phyloP scores from a whole-genome alignment of 1,284 basidiomycete genomes.

The Neonothopanus nambi region DNA sequence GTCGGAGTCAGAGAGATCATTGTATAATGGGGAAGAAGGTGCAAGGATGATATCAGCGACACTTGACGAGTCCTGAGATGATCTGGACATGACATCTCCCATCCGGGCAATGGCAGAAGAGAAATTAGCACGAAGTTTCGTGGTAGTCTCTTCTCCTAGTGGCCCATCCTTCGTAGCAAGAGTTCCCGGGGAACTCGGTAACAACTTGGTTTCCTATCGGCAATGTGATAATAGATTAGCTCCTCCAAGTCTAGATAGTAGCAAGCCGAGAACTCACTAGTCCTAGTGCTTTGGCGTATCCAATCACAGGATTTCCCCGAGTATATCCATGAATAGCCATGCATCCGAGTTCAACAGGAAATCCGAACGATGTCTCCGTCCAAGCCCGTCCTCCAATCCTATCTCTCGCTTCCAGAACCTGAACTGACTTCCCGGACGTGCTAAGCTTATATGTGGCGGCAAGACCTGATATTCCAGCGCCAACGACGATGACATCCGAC shows the following conservation, averaged over 20 bases:
- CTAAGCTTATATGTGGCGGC: slow-evolving; percentile 6
- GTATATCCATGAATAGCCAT: slow-evolving; percentile 14
- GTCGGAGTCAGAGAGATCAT: slow-evolving; percentile 5
- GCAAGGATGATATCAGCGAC: slow-evolving; percentile 8
- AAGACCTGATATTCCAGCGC: slow-evolving; percentile 8
- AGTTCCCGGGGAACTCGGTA: slow-evolving; percentile 5
- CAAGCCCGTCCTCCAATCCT: slow-evolving; percentile 10
- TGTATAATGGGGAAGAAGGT: slow-evolving; percentile 9
- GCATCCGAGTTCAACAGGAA: slow-evolving; percentile 13
- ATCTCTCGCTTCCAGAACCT: slow-evolving; percentile 10
- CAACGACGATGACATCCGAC: slow-evolving; percentile 5
- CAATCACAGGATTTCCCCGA: slow-evolving; percentile 7
- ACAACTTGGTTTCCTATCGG: not conserved
- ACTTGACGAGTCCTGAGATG: slow-evolving; percentile 1
- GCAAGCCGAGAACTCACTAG: slow-evolving; percentile 1
- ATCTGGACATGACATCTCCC: slow-evolving; percentile 1
- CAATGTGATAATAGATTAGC: too few relatives aligned
- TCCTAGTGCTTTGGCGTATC: slow-evolving; percentile 5
- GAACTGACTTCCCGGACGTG: slow-evolving; percentile 6
- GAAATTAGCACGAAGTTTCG: slow-evolving; percentile 1
- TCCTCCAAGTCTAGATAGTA: too few relatives aligned
- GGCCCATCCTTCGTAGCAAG: slow-evolving; percentile 3
- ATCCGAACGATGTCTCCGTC: slow-evolving; percentile 10
- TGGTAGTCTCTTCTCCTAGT: not conserved
- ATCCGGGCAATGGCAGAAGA: slow-evolving; percentile 3